Base-by-base conservation (phyloP, 192 early-diverging fungal genomes). In the Cetraspora pellucida region DNA sequence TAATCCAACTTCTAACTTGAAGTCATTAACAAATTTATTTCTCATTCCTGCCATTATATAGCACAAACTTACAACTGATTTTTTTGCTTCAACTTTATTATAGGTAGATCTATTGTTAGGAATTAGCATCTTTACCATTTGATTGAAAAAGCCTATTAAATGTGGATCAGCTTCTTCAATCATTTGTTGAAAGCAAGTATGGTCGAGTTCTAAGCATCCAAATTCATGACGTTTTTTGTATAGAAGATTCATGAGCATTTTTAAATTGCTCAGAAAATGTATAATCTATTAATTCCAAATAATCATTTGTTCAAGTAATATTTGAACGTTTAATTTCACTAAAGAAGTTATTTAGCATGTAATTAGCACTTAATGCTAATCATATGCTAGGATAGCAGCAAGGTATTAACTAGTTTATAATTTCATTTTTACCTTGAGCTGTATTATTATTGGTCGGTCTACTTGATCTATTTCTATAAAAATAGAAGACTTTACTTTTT, bases 41-140 rank as follows among this genome's bases (percentile, higher is more conserved):
- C 31, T 13, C 7, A 64, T 43, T 17, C 30, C 61, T 6, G 30
- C 61, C 23, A 28, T 16, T 43, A 37, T 43, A n/a, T 64, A 64
- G 1, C 61, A 64, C 14, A 64, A 44, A 0, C 30, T 64, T 16
- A 64, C 31, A 43, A 64, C 31, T 8, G 61, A 19, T 64, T 64
- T 64, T n/a, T 64, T 44, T 44, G 61, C 4, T 43, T 64, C 61
- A 43, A 19, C 13, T 64, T 64, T 64, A 19, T 64, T 64, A 43
- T 64, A 43, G 11, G 13, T 5, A 30, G 9, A 43, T 64, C 31
- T 60, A 8, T 30, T 10, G 0, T 2, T 25, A 27, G 58, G 58
- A 30, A 60, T 25, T 8, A 60, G 3, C 5, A 23, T 8, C 9
- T 60, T 23, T 21, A 60, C 58, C 25, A 60, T 25, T 30, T 60